Percentiles rank a stretch among this genome's conserved stretches.
Evolutionary conservation across 768 basidiomycete genomes (phyloP).

Genomic region (Gymnopilus junonius): DNA sequence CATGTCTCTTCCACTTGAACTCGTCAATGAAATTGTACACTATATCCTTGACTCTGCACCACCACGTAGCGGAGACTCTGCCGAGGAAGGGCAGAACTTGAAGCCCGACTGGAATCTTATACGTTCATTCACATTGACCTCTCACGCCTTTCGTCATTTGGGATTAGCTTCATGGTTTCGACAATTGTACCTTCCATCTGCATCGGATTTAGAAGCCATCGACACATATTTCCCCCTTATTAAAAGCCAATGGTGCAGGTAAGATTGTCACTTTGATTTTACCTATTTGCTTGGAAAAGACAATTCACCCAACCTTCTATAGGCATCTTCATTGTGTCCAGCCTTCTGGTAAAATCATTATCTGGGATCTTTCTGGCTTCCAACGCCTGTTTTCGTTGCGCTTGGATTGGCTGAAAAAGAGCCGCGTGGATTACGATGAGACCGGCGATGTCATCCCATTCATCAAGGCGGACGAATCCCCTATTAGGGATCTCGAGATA

Average conservation of each 20-base stretch:
- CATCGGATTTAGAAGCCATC: conserved; percentile 27
- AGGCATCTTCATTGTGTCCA: conserved; percentile 39
- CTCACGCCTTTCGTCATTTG: conserved; percentile 31
- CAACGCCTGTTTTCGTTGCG: conserved; percentile 26
- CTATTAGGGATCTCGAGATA: conserved; percentile 33
- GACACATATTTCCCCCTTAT: conserved; percentile 29
- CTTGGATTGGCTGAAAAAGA: conserved; percentile 30
- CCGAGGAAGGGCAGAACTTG: conserved; percentile 17
- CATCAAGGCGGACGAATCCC: conserved; percentile 27
- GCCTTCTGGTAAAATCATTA: background rate
- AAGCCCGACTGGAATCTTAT: conserved; percentile 34
- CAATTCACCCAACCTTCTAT: background rate
- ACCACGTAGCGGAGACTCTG: background rate
- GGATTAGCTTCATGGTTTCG: conserved; percentile 38
- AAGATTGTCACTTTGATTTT: background rate
- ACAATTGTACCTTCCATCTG: conserved; percentile 27
- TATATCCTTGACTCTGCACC: conserved; percentile 21
- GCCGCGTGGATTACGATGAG: background rate
- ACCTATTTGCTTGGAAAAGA: background rate
- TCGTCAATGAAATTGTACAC: conserved; percentile 36
- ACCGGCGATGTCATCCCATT: conserved; percentile 23
- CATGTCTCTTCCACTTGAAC: conserved; percentile 33
- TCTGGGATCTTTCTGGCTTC: conserved; percentile 32
- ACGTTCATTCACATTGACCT: conserved; percentile 32
- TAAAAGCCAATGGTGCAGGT: conserved; percentile 26